Conservation (phyloP, 768 basidiomycete genomes). For the Gyrodon lividus region DNA sequence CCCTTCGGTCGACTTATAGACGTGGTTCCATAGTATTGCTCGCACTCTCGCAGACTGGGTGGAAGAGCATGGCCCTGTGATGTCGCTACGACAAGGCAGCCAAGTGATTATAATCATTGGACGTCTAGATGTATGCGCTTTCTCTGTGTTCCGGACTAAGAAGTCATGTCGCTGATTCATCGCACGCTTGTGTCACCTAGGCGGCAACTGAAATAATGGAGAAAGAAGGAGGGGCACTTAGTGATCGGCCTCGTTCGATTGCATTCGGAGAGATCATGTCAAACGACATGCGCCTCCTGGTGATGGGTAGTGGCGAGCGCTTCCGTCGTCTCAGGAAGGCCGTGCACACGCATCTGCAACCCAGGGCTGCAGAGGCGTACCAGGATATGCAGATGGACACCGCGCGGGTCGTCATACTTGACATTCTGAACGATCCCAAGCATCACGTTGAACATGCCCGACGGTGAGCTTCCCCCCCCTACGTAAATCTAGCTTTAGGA, state of each 20-base stretch:
- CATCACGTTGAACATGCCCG: conserved; percentile 10
- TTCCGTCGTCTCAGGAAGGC: conserved; percentile 57
- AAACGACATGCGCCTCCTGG: conserved; percentile 51
- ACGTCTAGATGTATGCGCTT: conserved; percentile 13
- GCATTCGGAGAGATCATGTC: conserved; percentile 55
- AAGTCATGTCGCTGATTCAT: not conserved
- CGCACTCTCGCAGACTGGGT: conserved; percentile 47
- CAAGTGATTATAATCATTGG: conserved; percentile 18
- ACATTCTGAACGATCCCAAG: conserved; percentile 18
- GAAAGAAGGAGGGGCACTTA: conserved; percentile 49
- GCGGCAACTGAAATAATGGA: conserved; percentile 61
- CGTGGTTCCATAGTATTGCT: not conserved
- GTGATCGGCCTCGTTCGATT: conserved; percentile 49
- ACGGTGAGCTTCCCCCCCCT: conserved; percentile 8
- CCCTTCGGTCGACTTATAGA: not conserved
- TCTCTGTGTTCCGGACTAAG: conserved; percentile 27
- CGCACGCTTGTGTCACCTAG: conserved; percentile 37
- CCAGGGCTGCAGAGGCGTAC: conserved; percentile 45
- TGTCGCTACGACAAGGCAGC: conserved; percentile 48
- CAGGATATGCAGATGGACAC: conserved; percentile 42
- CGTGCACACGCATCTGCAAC: conserved; percentile 52
- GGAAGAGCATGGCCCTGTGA: conserved; percentile 54
- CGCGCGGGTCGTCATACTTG: conserved; percentile 13
- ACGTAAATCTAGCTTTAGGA: too few relatives aligned
- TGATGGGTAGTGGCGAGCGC: conserved; percentile 48